These are phyloP conservation scores for Nicotiana undulata DNA, from an alignment of 257 asterid species.

Conservation along the genomic window DNA sequence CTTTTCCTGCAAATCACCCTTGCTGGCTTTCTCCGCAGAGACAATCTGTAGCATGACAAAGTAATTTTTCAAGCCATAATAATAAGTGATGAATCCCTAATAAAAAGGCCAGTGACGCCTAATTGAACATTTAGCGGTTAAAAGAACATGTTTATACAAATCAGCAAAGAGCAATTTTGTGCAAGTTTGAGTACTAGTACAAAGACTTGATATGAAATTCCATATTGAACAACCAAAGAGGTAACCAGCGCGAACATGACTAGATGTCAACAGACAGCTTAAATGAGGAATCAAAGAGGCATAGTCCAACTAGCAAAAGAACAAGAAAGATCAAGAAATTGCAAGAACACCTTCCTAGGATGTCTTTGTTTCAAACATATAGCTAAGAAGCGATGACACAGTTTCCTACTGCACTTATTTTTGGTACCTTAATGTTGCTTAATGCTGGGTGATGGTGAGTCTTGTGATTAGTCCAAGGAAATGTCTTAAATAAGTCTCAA, in stretches of 20 bases:
- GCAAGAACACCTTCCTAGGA: neutral
- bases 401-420: neutral
- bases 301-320: neutral
- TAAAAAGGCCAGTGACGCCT: neutral
- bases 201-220: neutral
- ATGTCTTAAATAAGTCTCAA: neutral
- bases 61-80: neutral
- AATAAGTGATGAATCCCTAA: neutral
- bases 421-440: neutral
- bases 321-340: neutral
- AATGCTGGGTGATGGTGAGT: neutral
- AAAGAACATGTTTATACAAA: neutral
- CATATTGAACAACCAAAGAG: neutral
- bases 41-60: slow-evolving; percentile 50
- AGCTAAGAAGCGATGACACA: neutral
- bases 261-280: neutral
- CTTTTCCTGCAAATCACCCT: slow-evolving; percentile 80
- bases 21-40: slow-evolving; percentile 68
- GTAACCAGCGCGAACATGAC: neutral
- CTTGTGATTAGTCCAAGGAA: neutral
- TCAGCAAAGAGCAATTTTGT: neutral
- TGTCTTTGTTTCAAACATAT: neutral
- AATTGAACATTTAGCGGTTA: neutral
- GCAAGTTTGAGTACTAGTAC: neutral
- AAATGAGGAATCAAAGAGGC: neutral